A percentile compares a stretch with the other conserved stretches of the same genome.
These are phyloP conservation scores for Coemansia sp. DNA, from an alignment of 192 early-diverging fungal genomes.

Conservation along the genomic window DNA sequence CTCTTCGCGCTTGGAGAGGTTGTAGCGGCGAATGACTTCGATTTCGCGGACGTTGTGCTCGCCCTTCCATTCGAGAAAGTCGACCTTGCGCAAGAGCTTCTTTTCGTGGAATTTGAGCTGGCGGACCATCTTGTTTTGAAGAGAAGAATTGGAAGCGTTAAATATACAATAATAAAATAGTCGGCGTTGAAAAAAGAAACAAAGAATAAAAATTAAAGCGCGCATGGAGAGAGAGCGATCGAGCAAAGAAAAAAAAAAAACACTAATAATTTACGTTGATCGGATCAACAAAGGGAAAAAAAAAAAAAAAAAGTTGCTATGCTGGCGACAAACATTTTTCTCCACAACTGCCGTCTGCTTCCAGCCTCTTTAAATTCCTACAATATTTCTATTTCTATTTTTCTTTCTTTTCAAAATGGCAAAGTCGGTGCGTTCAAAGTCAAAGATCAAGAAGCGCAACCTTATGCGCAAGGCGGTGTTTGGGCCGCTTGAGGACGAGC, in stretches of 20 bases:
- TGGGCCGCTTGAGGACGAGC: constrained; percentile 45
- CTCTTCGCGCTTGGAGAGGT: constrained; percentile 87
- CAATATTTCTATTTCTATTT: not conserved
- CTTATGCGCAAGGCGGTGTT: constrained; percentile 34
- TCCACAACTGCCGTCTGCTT: too few relatives aligned
- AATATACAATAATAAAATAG: not conserved
- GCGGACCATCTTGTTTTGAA: constrained; percentile 55
- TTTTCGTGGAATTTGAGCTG: constrained; percentile 94
- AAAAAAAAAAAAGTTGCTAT: constrained; percentile 8
- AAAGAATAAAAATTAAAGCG: not conserved
- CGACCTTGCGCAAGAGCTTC: constrained; percentile 94
- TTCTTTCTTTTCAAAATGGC: constrained; percentile 19
- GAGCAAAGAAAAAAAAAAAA: constrained; percentile 4
- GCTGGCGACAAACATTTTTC: too few relatives aligned
- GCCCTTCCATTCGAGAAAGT: constrained; percentile 91
- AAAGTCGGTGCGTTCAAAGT: constrained; percentile 50
- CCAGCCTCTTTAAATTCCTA: too few relatives aligned
- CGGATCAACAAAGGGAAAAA: constrained; percentile 4
- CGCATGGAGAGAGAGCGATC: not conserved
- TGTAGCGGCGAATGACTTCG: constrained; percentile 86
- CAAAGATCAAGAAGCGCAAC: constrained; percentile 47
- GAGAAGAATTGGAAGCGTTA: not conserved
- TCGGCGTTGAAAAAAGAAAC: not conserved
- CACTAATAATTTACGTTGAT: not conserved
- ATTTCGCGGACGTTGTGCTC: constrained; percentile 84